Evolutionary conservation across 495 filamentous ascomycete species (phyloP).

Genomic region (Tirmania nivea): DNA sequence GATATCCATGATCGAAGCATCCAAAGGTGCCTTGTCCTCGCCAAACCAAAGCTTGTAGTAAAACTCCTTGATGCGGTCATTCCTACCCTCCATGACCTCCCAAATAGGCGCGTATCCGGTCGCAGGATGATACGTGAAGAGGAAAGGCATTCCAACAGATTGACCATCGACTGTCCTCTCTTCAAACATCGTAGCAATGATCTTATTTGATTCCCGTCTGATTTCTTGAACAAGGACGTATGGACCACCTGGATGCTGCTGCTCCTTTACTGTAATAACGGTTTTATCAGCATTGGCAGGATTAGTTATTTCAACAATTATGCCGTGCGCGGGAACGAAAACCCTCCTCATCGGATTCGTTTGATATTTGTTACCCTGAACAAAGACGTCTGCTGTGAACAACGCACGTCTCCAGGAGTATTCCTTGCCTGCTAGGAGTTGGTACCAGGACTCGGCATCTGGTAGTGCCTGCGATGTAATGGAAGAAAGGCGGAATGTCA

Average conservation of each 20-base stretch:
- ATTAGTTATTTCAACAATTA: conserved; percentile 69
- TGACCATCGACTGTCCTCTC: conserved; percentile 62
- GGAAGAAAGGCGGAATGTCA: conserved; percentile 56
- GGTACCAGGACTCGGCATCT: conserved; percentile 59
- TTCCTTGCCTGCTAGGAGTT: conserved; percentile 62
- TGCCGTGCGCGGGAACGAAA: conserved; percentile 61
- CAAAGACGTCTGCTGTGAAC: conserved; percentile 84
- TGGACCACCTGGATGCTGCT: conserved; percentile 38
- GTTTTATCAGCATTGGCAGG: conserved; percentile 62
- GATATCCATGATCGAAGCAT: conserved; percentile 56
- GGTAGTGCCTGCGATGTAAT: conserved; percentile 47
- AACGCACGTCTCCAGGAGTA: conserved; percentile 91
- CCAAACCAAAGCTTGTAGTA: conserved; percentile 97
- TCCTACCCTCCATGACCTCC: conserved; percentile 84
- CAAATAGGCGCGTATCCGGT: conserved; percentile 85
- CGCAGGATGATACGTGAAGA: conserved; percentile 82
- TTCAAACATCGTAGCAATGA: conserved; percentile 69
- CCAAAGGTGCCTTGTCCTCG: conserved; percentile 60
- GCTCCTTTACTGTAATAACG: conserved; percentile 53
- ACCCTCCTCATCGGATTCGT: conserved; percentile 86
- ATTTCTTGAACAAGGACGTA: conserved; percentile 72
- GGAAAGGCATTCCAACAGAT: conserved; percentile 55
- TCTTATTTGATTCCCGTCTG: conserved; percentile 51
- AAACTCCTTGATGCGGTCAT: conserved; percentile 92
- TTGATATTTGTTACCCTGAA: conserved; percentile 90